These are phyloP conservation scores for Silene conica DNA, from an alignment of 148 eudicot genomes.

Conservation along the genomic window DNA sequence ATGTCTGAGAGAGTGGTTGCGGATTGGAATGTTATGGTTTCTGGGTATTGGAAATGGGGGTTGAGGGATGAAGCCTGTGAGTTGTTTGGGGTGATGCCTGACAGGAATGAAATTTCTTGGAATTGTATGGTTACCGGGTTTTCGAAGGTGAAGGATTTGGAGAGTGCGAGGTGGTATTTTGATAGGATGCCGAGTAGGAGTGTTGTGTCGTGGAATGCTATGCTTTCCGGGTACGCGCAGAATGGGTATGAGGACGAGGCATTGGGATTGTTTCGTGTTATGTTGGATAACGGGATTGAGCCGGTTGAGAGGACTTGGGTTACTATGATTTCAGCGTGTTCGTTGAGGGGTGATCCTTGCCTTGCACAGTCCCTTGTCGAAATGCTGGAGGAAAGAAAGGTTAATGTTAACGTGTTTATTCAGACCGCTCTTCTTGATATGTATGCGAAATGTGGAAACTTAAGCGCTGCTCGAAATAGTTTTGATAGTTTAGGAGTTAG, in stretches of 20 bases:
- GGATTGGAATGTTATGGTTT: constrained; percentile 65
- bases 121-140: constrained; percentile 66
- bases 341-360: constrained; percentile 41
- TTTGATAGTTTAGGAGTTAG: constrained; percentile 36
- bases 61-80: constrained; percentile 36
- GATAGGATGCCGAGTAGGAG: constrained; percentile 51
- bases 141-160: constrained; percentile 41
- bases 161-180: constrained; percentile 50
- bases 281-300: constrained; percentile 37
- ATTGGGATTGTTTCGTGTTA: constrained; percentile 37
- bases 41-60: constrained; percentile 69
- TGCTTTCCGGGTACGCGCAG: constrained; percentile 54
- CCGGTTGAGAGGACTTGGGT: constrained; percentile 62
- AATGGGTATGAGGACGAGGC: constrained; percentile 50
- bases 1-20: constrained; percentile 44
- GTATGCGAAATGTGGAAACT: constrained; percentile 55
- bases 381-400: constrained; percentile 37
- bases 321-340: constrained; percentile 45
- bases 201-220: constrained; percentile 71
- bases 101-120: constrained; percentile 59
- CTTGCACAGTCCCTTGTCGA: constrained; percentile 37
- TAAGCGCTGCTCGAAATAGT: constrained; percentile 38
- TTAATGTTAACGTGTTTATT: constrained; percentile 34
- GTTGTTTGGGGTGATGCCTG: constrained; percentile 54
- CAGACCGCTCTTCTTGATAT: constrained; percentile 57